Conservation (phyloP, 148 eudicot genomes). For the Fagopyrum tataricum region DNA sequence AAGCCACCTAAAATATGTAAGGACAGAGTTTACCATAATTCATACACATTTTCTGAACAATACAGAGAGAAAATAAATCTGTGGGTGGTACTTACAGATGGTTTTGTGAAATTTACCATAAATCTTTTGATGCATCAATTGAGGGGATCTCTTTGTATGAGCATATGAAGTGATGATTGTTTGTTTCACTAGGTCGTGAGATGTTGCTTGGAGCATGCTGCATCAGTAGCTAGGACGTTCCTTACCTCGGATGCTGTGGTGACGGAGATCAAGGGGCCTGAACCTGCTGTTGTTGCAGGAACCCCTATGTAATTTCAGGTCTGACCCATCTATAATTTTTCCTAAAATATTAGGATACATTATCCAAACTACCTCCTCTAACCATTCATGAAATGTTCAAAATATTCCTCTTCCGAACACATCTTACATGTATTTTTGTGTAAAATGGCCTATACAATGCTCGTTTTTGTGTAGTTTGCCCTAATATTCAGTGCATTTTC, state of each 20-base stretch:
- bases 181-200: slow-evolving; percentile 44
- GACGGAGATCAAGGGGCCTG: slow-evolving; percentile 52
- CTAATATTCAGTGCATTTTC: background rate
- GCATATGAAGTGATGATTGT: background rate
- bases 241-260: slow-evolving; percentile 72
- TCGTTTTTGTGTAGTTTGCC: too few species aligned
- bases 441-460: too few species aligned
- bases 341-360: background rate
- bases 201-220: slow-evolving; percentile 69
- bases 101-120: background rate
- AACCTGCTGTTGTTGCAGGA: slow-evolving; percentile 27
- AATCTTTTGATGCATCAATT: background rate
- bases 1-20: too few species aligned
- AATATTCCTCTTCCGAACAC: background rate
- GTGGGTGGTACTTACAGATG: too few species aligned
- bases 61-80: too few species aligned
- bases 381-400: background rate
- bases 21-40: too few species aligned
- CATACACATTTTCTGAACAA: too few species aligned
- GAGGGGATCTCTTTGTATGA: background rate
- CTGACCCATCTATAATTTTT: background rate
- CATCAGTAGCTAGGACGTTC: slow-evolving; percentile 62
- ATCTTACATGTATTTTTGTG: background rate
- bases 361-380: background rate
- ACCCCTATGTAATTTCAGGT: slow-evolving; percentile 68